Evolutionary conservation across 768 basidiomycete genomes (phyloP), one percentile per base, ranked within the genome.

Genomic region (Tremella fuciformis): DNA sequence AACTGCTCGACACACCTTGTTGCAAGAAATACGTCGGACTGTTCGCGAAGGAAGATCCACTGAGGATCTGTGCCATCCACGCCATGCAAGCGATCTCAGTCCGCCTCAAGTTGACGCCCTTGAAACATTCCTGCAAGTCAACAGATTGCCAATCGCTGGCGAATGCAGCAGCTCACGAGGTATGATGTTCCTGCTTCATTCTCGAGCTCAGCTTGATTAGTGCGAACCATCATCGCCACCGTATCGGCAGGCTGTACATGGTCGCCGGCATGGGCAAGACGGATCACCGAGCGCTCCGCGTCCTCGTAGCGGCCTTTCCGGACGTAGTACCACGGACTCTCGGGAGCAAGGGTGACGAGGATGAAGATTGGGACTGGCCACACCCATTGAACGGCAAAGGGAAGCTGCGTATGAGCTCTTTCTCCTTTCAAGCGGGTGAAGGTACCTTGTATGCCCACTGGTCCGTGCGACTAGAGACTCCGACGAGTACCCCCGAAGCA

Each of bases 71-170:
- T 25, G 68, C 63, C 16, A 60, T 46, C 75, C 75, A 77, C 22
- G 59, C 63, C 19, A 63, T 59, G 18, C 63, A 29, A 13, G 67
- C 91, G 76, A 91, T 71, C 59, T 78, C 78, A 9, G 77, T 78
- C 11, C 78, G 56, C 18, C 78, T 58, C 0, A 69, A 53, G 54
- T 80, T 76, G 57, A 71, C 58, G 19, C 78, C 77, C 22, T 58
- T 61, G 74, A 77, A 78, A 65, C 78, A 78, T 55, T 79, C 76
- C n/a, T 61, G 25, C 19, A 54, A 74, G 29, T 34, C n/a, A n/a
- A n/a, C n/a, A n/a, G n/a, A n/a, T n/a, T n/a, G n/a, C n/a, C n/a
- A n/a, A n/a, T n/a, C n/a, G n/a, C n/a, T n/a, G n/a, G n/a, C n/a
- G n/a, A n/a, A n/a, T n/a, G n/a, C n/a, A n/a, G n/a, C n/a, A n/a